Evolutionary conservation across 305 asterid genomes (phyloP), one percentile per base, ranked within the genome.

Genomic region (Fraxinus xanthoxyloides): DNA sequence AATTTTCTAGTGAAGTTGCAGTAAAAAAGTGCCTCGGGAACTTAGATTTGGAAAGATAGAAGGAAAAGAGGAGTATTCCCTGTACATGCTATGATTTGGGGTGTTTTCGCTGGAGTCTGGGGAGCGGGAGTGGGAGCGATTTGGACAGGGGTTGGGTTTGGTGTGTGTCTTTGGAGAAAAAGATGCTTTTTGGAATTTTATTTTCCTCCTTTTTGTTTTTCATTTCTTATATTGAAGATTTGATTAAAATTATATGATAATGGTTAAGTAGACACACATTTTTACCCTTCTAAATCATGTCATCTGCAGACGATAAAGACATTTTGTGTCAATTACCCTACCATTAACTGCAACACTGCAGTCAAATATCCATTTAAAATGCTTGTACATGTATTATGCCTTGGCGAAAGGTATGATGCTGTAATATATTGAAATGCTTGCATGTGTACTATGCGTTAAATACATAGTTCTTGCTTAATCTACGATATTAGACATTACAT

Each of bases 21-120:
- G 97, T 76, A 77, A 79, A 78, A 67, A 88, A 80, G 81, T 82
- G 78, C 70, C 79, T 84, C 54, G 81, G 83, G 82, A 86, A 88
- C 74, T 86, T 87, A 79, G 79, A 87, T 76, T 26, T 48, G 79
- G 72, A 46, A 78, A 85, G 78, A 79, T 76, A 82, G 85, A 84
- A 87, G 81, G 89, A 76, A 9, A 80, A 83, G 38, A 63, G 80
- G 43, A 73, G 54, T 75, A 72, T 69, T 77, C 63, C 89, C 76
- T 82, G 78, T 84, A 48, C 31, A 51, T 82, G 70, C 74, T 81
- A 76, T 78, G 91, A 72, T 85, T 84, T 43, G 54, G 54, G 54
- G 48, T 43, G n/a, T 43, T 10, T 43, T 12, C 17, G 51, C 51
- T 40, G 51, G 17, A 43, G 17, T 40, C 48, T 40, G 17, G 17